Base-by-base conservation (phyloP, 2,329 filamentous ascomycete genomes). In the Chaetoscypha palmicola region DNA sequence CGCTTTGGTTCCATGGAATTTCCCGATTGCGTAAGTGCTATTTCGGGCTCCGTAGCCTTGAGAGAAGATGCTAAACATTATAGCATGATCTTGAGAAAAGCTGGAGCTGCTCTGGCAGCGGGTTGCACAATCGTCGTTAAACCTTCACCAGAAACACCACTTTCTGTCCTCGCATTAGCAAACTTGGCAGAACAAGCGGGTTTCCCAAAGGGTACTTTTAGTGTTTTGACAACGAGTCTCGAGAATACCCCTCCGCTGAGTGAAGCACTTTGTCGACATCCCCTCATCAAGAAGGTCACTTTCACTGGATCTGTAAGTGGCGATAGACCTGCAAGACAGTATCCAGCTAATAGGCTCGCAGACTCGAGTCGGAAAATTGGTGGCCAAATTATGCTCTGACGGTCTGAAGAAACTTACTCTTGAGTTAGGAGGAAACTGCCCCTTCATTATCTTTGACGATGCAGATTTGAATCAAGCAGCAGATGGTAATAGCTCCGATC, bases 81-180 rank as follows among this genome's bases (percentile, higher is more conserved):
- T 14, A 36, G 34, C 7, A 66, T 86, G 77, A 72, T 85, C 5
- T 61, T 85, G 41, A 70, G 83, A 23, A 87, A 86, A 59, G 80
- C 74, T 2, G 72, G 76, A 37, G 79, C 81, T 5, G 82, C 82
- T 1, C 64, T 86, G 30, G 83, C 83, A 1, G 82, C 82, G 2
- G 83, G 83, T 1, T 86, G 82, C 58, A 81, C 82, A 1, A 86
- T 90, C 77, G 70, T 90, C 12, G 70, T 77, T 12, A 87, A 87
- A 64, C 80, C 83, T 2, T 81, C 77, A 3, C 82, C 82, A 0
- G 82, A 87, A 61, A 80, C 77, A 1, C 77, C 77, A 0, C 66
- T 81, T 24, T 74, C 73, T 2, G 70, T 74, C 0, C 61, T 80
- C 12, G 68, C 70, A 2, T 58, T 81, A n/a, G 76, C 68, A 7